Conservation (phyloP, 768 basidiomycete species). For the Russula sp. region DNA sequence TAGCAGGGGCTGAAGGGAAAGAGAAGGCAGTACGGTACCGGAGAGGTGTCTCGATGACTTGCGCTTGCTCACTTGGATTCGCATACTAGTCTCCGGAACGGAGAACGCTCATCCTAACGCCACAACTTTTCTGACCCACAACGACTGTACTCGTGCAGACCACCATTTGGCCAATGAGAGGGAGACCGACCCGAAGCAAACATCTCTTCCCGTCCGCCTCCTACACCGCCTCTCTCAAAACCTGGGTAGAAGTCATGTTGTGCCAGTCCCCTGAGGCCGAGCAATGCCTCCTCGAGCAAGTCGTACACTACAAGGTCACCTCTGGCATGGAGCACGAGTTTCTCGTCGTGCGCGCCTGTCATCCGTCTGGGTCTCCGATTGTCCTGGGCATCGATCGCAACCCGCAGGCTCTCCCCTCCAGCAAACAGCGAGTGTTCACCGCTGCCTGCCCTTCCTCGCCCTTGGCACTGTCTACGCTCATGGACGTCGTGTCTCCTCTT, state of each 20-base stretch:
- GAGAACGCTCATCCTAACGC: not conserved
- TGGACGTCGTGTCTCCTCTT: not conserved
- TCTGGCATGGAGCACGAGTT: conserved; percentile 23
- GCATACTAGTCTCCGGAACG: too few relatives aligned
- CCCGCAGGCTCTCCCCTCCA: not conserved
- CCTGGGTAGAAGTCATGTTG: conserved; percentile 15
- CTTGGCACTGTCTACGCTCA: conserved; percentile 3
- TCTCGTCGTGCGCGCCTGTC: conserved; percentile 14
- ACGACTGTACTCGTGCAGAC: not conserved
- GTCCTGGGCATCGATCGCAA: conserved; percentile 23
- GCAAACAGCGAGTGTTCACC: not conserved
- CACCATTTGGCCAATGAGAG: not conserved
- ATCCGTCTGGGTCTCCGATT: conserved; percentile 10
- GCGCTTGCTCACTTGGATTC: too few relatives aligned
- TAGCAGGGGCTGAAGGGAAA: too few relatives aligned
- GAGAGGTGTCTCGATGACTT: too few relatives aligned
- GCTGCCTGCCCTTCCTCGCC: not conserved
- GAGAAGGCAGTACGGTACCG: too few relatives aligned
- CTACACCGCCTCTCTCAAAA: conserved; percentile 8
- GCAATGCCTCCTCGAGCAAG: conserved; percentile 9
- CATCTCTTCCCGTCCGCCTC: conserved; percentile 10
- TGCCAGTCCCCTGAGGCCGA: not conserved
- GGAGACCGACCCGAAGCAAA: not conserved
- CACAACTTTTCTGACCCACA: not conserved
- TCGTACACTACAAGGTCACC: conserved; percentile 21